Percentiles rank a stretch among this genome's conserved stretches.
These are phyloP conservation scores for Ogataea philodendri DNA, from an alignment of 805 yeast genomes.

Conservation along the genomic window DNA sequence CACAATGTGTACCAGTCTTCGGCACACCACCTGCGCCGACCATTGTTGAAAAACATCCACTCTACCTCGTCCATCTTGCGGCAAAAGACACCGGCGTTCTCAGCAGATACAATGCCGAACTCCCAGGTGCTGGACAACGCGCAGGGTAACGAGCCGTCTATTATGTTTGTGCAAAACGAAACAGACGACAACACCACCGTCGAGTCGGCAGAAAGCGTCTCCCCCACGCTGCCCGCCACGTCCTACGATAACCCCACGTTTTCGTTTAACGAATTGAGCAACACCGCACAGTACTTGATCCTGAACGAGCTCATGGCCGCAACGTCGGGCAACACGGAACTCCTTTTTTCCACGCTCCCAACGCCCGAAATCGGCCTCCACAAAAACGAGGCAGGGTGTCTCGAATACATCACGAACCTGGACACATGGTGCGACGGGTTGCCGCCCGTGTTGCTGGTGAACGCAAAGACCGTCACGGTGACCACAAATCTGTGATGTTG, in stretches of 20 bases:
- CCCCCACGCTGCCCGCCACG: slow-evolving; percentile 12
- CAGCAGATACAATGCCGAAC: slow-evolving; percentile 69
- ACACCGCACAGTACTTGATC: slow-evolving; percentile 85
- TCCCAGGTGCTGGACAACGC: slow-evolving; percentile 68
- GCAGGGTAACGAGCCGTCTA: slow-evolving; percentile 64
- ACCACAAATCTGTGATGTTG: slow-evolving; percentile 88
- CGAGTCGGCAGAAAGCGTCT: slow-evolving; percentile 1
- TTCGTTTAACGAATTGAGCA: slow-evolving; percentile 85
- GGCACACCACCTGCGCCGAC: slow-evolving; percentile 23
- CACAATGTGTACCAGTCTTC: slow-evolving; percentile 13
- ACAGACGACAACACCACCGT: slow-evolving; percentile 6
- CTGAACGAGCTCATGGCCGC: slow-evolving; percentile 79
- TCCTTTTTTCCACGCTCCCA: slow-evolving; percentile 87
- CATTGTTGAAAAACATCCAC: slow-evolving; percentile 21
- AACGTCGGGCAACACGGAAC: slow-evolving; percentile 59
- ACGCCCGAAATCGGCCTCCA: slow-evolving; percentile 85
- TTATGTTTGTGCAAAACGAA: slow-evolving; percentile 55
- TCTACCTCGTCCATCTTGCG: slow-evolving; percentile 23
- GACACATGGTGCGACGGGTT: slow-evolving; percentile 78
- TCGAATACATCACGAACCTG: slow-evolving; percentile 71
- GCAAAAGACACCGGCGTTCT: slow-evolving; percentile 34
- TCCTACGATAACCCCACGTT: slow-evolving; percentile 25
- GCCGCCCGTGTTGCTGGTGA: slow-evolving; percentile 80
- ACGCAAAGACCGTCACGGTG: slow-evolving; percentile 93
- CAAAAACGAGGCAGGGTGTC: slow-evolving; percentile 60